Evolutionary conservation across 2,329 filamentous ascomycete genomes (phyloP), one percentile per base, ranked within the genome.

Genomic region (Aspergillus piperis): DNA sequence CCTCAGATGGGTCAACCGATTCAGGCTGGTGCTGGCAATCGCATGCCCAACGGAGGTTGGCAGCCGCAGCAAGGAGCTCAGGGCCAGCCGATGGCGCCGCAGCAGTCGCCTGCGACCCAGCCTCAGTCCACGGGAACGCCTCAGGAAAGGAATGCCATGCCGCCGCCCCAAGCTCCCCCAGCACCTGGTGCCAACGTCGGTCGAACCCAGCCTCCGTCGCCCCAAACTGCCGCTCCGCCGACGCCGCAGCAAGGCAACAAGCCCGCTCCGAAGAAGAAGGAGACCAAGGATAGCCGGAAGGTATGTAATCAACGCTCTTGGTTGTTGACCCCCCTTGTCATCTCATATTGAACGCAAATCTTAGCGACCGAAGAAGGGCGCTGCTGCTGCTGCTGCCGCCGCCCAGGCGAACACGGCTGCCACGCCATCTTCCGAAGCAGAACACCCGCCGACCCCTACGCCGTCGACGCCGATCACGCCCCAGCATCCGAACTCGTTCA

Each of bases 221-320:
- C 80, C 52, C 74, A 80, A 58, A 75, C 75, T 47, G 75, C 78
- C 58, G 84, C 84, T 19, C 85, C 86, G 15, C 86, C 86, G 5
- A 88, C 86, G 5, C 86, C 86, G 2, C 84, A 83, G 62, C 85
- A 86, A 71, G 68, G 76, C n/a, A 83, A 82, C 70, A 88, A 80
- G 69, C 79, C 74, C n/a, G 82, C 81, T 53, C 84, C 82, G 8
- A 87, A 86, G 71, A 88, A 87, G 78, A 86, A 87, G 71, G 79
- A 80, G 36, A 74, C 75, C 6, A 84, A 84, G 66, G 82, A 84
- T 62, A 80, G 48, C 32, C 79, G 78, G 65, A 84, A 85, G 79
- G 82, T 84, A 79, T 52, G 68, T 67, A 41, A 61, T 39, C 25
- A 39, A 30, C 41, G 8, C 23, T 47, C 13, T 17, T n/a, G 39